Base-by-base conservation (phyloP, 2,329 filamentous ascomycete genomes). In the Trichoderma arundinaceum region DNA sequence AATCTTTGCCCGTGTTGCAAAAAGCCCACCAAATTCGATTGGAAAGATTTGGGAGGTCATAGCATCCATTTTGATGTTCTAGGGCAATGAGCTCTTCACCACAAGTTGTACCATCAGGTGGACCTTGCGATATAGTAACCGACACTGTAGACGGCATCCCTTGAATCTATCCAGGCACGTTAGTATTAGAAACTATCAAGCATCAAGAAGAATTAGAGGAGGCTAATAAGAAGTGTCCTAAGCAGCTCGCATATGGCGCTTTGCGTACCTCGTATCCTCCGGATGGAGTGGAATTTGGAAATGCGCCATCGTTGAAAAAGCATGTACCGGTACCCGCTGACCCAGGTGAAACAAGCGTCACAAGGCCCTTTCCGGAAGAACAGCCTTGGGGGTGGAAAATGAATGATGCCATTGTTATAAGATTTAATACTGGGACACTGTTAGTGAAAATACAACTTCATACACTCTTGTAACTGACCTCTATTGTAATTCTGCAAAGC, bases 1-100 rank as follows among this genome's bases (percentile, higher is more conserved):
- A 66, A 46, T 66, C 64, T 54, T 39, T 66, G 19, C 64, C 56
- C 2, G 64, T 66, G 10, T 66, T 49, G 64, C 64, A 66, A 48
- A 66, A 66, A 17, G 13, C 28, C 64, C 64, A 66, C 64, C 64
- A 66, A 59, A 66, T 63, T 43, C 54, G 12, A 17, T 63, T 56
- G 7, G 57, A 62, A 13, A 66, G 56, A 15, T 62, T 43, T 13
- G 64, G 35, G 17, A 62, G 19, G 22, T 66, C 64, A 17, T 53
- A 66, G 12, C 64, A 66, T 53, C 64, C 64, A 38, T 66, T 43
- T 22, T 66, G 64, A 9, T 49, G 56, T 44, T 66, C 51, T 2
- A 52, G 3, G 19, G 56, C 64, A 48, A 66, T 60, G 46, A 66
- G 35, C 22, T 66, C 43, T 33, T 49, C 46, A 10, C 46, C 64